Percentiles rank a stretch among this genome's conserved stretches.
Evolutionary conservation across 768 basidiomycete genomes (phyloP).

Genomic region (Russula sp.): DNA sequence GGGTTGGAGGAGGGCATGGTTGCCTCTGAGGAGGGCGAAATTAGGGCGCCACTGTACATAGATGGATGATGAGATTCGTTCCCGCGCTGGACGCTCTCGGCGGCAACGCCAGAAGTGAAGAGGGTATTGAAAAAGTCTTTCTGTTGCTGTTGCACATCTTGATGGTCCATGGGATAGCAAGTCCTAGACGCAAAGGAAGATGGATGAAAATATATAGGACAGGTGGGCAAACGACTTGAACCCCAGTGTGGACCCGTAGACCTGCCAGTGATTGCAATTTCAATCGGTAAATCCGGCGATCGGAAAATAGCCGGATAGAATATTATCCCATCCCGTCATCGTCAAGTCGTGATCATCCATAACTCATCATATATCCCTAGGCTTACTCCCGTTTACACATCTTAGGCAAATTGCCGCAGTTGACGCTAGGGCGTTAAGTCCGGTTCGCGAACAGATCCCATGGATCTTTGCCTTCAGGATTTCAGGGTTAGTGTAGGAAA

Average conservation of each 20-base stretch:
- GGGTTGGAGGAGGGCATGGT: conserved; percentile 22
- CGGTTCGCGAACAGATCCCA: not conserved
- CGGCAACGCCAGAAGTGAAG: conserved; percentile 25
- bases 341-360: not conserved
- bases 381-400: not conserved
- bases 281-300: conserved; percentile 1
- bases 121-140: conserved; percentile 31
- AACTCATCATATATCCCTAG: not conserved
- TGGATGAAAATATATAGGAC: not conserved
- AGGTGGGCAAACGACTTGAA: not conserved
- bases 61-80: conserved; percentile 19
- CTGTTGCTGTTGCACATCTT: conserved; percentile 25
- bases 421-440: not conserved
- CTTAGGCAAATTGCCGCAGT: not conserved
- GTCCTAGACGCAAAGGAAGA: not conserved
- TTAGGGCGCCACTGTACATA: conserved; percentile 23
- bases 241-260: not conserved
- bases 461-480: not conserved
- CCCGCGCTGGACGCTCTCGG: conserved; percentile 19
- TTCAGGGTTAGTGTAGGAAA: not conserved
- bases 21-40: conserved; percentile 15
- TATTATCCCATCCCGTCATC: not conserved
- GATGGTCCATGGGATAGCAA: conserved; percentile 18
- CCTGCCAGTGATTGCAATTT: conserved; percentile 5
- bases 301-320: conserved; percentile 12